Percentiles rank a stretch among this genome's conserved stretches.
Conservation (phyloP, 2,329 filamentous ascomycete species). For the Aspergillus luchuensis region DNA sequence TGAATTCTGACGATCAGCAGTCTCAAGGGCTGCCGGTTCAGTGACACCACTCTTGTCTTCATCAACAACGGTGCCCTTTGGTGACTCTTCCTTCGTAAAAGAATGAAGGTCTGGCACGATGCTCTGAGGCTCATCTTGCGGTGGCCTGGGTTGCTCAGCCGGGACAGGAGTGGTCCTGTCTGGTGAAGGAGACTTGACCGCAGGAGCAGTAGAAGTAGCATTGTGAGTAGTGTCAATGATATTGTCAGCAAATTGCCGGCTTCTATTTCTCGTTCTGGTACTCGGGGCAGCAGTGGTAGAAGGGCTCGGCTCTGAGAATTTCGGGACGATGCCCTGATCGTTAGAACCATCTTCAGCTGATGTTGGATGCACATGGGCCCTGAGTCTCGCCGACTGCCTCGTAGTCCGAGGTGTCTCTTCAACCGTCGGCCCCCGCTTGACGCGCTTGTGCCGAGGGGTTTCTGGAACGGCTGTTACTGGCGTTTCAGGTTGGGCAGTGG, state of each 20-base stretch:
- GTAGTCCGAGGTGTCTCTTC: conserved; percentile 38
- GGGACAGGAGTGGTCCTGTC: conserved; percentile 16
- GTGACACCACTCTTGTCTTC: conserved; percentile 10
- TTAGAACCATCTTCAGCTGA: conserved; percentile 22
- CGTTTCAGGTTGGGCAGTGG: conserved; percentile 16
- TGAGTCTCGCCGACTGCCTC: conserved; percentile 39
- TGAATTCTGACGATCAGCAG: conserved; percentile 7
- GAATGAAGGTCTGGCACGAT: not conserved
- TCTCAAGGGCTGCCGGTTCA: conserved; percentile 1
- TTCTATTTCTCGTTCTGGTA: conserved; percentile 21
- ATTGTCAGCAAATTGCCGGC: conserved; percentile 15
- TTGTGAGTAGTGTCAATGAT: conserved; percentile 10
- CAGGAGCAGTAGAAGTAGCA: not conserved
- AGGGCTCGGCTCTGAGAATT: conserved; percentile 22
- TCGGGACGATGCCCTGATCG: conserved; percentile 9
- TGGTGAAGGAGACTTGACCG: conserved; percentile 19
- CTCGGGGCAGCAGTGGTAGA: conserved; percentile 15
- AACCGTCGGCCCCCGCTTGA: conserved; percentile 31
- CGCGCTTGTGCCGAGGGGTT: conserved; percentile 36
- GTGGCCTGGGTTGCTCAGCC: conserved; percentile 8
- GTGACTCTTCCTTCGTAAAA: conserved; percentile 8
- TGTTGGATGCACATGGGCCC: conserved; percentile 24
- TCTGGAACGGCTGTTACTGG: conserved; percentile 25
- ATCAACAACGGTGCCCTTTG: conserved; percentile 13
- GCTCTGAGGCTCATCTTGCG: conserved; percentile 13